phyloP scores from a whole-genome alignment of 2,329 filamentous ascomycete species.

The Xylariaceae sp. region DNA sequence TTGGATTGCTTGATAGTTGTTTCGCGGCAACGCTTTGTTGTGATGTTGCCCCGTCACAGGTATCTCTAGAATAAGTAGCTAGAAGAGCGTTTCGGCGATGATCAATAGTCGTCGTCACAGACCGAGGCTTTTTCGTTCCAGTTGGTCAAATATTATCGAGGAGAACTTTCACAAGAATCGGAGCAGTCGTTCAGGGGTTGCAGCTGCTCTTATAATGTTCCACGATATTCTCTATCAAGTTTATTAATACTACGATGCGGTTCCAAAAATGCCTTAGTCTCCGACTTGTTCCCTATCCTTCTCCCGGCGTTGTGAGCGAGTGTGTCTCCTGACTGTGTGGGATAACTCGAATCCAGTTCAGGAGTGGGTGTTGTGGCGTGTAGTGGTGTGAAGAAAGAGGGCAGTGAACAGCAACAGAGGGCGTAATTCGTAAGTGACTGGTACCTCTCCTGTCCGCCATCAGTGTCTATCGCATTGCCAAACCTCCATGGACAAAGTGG shows the following conservation, averaged over 20 bases:
- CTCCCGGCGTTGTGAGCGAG: slow-evolving; percentile 17
- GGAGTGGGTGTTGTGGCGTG: slow-evolving; percentile 26
- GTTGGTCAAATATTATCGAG: no score
- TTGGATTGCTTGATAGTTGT: no score
- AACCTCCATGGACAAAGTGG: slow-evolving; percentile 22
- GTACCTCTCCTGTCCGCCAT: slow-evolving; percentile 25
- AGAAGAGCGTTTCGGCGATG: no score
- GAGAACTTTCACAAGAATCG: neutral
- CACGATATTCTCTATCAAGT: neutral
- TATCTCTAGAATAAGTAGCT: no score
- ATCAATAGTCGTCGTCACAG: no score
- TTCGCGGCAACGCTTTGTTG: no score
- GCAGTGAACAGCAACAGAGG: slow-evolving; percentile 19
- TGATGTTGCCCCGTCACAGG: no score
- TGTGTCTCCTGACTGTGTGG: slow-evolving; percentile 32
- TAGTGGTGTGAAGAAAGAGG: slow-evolving; percentile 25
- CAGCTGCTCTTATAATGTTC: neutral
- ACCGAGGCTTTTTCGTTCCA: no score
- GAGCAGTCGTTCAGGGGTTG: neutral
- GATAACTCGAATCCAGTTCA: slow-evolving; percentile 21
- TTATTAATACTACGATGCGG: slow-evolving; percentile 21
- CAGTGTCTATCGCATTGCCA: slow-evolving; percentile 29
- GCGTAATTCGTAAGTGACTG: slow-evolving; percentile 15
- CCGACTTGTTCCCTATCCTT: slow-evolving; percentile 16
- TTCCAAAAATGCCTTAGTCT: slow-evolving; percentile 22